Conservation (phyloP, 768 basidiomycete genomes). For the Nidularia pulvinata region DNA sequence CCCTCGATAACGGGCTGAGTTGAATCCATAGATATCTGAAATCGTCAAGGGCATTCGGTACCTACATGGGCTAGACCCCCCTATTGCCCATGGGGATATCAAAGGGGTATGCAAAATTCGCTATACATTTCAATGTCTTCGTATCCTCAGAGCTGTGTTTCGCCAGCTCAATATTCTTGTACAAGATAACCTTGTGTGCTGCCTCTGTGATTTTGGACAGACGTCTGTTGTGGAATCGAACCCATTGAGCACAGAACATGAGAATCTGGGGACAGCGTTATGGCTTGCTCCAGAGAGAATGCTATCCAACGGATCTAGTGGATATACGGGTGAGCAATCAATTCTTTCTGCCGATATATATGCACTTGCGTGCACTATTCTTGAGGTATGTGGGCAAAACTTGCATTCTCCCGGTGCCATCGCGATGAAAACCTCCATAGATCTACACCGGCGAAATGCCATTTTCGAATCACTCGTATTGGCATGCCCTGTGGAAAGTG, state of each 20-base stretch:
- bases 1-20: background rate
- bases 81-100: slow-evolving; percentile 37
- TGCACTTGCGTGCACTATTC: slow-evolving; percentile 14
- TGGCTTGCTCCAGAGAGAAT: slow-evolving; percentile 17
- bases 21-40: slow-evolving; percentile 16
- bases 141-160: background rate
- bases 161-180: slow-evolving; percentile 15
- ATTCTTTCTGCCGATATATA: slow-evolving; percentile 12
- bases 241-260: slow-evolving; percentile 6
- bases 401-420: background rate
- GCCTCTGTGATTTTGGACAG: slow-evolving; percentile 16
- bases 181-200: slow-evolving; percentile 10
- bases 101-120: slow-evolving; percentile 28
- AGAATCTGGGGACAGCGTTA: slow-evolving; percentile 9
- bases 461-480: background rate
- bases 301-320: background rate
- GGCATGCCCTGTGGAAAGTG: slow-evolving; percentile 7
- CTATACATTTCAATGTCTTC: background rate
- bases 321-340: background rate
- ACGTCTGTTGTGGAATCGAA: slow-evolving; percentile 15
- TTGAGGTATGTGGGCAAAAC: slow-evolving; percentile 7
- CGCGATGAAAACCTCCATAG: background rate
- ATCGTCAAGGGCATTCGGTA: slow-evolving; percentile 33
- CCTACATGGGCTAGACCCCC: slow-evolving; percentile 33
- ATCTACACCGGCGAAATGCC: slow-evolving; percentile 10